Evolutionary conservation across 139 green algal species (phyloP).

Genomic region (Astrephomene gubernaculifera): DNA sequence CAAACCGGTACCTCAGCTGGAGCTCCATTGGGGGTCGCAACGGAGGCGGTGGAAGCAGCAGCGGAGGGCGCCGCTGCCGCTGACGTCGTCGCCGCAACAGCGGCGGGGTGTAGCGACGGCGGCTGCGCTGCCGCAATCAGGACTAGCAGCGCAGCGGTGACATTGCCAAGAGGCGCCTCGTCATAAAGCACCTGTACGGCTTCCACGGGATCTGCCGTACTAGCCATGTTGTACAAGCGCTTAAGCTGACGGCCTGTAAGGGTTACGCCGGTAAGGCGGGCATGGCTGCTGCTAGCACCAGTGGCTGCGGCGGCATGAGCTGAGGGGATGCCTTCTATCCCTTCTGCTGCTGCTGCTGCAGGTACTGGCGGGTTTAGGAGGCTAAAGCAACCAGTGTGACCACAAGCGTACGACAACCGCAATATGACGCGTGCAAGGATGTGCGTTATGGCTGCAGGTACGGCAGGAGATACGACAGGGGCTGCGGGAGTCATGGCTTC

Average conservation of each 20-base stretch:
- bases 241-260: conserved; percentile 5
- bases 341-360: neutral
- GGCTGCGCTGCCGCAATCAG: conserved; percentile 38
- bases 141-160: conserved; percentile 28
- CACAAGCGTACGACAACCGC: conserved; percentile 8
- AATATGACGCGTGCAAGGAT: neutral
- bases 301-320: neutral
- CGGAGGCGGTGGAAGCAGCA: too few species aligned
- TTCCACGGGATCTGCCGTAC: neutral
- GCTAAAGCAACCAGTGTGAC: conserved; percentile 20
- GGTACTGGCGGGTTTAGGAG: neutral
- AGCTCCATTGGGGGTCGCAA: too few species aligned
- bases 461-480: too few species aligned
- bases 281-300: neutral
- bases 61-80: neutral
- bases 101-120: conserved; percentile 6
- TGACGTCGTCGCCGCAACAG: neutral
- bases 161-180: neutral
- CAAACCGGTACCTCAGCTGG: too few species aligned
- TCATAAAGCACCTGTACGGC: neutral
- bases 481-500: too few species aligned
- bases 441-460: neutral
- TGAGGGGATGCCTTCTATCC: too few species aligned
- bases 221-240: conserved; percentile 31
- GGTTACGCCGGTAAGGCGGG: neutral